phyloP scores from a whole-genome alignment of 352 stramenopile genomes.

The Labyrinthula sp. region DNA sequence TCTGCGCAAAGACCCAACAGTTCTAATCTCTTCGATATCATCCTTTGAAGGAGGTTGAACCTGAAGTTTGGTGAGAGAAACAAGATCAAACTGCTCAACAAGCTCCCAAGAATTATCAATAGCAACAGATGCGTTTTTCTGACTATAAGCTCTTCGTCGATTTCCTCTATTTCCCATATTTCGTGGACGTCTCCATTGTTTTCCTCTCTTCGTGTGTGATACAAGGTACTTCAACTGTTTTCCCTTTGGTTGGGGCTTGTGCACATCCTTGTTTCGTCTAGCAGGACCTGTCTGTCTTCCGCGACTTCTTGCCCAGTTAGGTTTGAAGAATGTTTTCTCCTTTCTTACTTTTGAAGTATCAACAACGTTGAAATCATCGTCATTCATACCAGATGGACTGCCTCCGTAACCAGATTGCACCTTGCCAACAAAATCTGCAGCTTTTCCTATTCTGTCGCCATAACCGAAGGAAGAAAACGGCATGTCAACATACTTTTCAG shows the following conservation, averaged over 20 bases:
- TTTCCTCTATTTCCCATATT: too few relatives aligned
- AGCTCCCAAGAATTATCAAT: conserved; percentile 69
- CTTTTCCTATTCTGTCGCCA: conserved; percentile 71
- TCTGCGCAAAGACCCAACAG: conserved; percentile 72
- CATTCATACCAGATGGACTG: conserved; percentile 40
- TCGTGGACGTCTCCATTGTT: conserved; percentile 22
- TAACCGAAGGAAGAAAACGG: conserved; percentile 85
- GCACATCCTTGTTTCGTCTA: too few relatives aligned
- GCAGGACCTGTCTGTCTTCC: conserved; percentile 8
- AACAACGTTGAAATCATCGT: conserved; percentile 70
- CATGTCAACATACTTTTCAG: conserved; percentile 66
- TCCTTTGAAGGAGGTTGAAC: conserved; percentile 43
- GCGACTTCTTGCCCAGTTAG: conserved; percentile 42
- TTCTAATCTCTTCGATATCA: conserved; percentile 75
- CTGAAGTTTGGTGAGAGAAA: conserved; percentile 74
- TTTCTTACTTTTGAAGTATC: conserved; percentile 73
- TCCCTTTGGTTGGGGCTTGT: conserved; percentile 28
- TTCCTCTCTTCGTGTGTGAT: conserved; percentile 29
- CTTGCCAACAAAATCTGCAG: conserved; percentile 60
- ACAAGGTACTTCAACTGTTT: conserved; percentile 31
- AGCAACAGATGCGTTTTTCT: conserved; percentile 54
- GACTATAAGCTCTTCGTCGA: conserved; percentile 30
- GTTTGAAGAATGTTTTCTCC: conserved; percentile 64
- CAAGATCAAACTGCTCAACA: conserved; percentile 83
- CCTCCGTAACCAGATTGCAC: conserved; percentile 22